Evolutionary conservation across 805 yeast species (phyloP).

Genomic region (Lipomyces starkeyi): DNA sequence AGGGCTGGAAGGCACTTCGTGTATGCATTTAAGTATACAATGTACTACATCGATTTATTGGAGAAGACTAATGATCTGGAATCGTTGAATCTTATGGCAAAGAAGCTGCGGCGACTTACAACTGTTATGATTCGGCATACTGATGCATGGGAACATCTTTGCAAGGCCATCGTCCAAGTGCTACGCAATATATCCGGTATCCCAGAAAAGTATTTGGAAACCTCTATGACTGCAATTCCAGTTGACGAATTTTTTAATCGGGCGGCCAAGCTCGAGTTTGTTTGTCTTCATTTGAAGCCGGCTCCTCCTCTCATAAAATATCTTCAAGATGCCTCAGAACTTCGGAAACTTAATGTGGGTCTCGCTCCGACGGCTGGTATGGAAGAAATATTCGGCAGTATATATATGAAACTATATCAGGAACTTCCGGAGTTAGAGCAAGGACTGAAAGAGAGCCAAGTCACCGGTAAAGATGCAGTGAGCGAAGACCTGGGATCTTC

Average conservation of each 20-base stretch:
- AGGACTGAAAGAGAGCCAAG: conserved; percentile 4
- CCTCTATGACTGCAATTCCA: conserved; percentile 36
- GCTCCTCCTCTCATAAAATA: conserved; percentile 39
- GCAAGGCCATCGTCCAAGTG: conserved; percentile 56
- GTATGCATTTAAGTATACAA: conserved; percentile 72
- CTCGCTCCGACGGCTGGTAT: conserved; percentile 70
- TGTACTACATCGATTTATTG: conserved; percentile 64
- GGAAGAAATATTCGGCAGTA: conserved; percentile 72
- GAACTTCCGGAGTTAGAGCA: conserved; percentile 26
- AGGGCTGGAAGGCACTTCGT: conserved; percentile 88
- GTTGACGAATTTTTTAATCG: conserved; percentile 50
- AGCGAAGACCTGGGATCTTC: conserved; percentile 8
- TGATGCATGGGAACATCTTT: conserved; percentile 69
- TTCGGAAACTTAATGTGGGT: conserved; percentile 77
- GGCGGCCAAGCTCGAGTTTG: conserved; percentile 44
- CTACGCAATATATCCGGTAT: conserved; percentile 47
- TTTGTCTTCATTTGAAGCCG: conserved; percentile 27
- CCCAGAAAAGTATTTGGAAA: conserved; percentile 39
- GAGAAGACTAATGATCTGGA: conserved; percentile 61
- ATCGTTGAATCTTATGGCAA: conserved; percentile 64
- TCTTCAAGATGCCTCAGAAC: conserved; percentile 60
- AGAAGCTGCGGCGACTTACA: conserved; percentile 77
- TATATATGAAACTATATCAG: conserved; percentile 59
- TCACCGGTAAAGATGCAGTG: background rate
- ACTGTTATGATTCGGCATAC: conserved; percentile 73